Conservation (phyloP, 768 basidiomycete genomes). For the Auricularia heimuer region DNA sequence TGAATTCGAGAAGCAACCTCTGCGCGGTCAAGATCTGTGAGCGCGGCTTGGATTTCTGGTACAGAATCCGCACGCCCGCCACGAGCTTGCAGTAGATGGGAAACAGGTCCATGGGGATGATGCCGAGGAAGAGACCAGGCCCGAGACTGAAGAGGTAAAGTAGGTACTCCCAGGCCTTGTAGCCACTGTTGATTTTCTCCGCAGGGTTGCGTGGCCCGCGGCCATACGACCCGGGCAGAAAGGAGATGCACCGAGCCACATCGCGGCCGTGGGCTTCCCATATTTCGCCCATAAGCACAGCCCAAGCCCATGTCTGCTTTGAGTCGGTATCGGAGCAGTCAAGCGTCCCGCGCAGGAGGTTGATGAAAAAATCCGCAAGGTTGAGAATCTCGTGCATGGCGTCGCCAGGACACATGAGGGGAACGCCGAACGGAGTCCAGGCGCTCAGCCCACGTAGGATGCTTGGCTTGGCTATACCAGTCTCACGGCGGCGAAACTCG, state of each 20-base stretch:
- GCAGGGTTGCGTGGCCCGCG: conserved; percentile 27
- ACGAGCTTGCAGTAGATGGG: conserved; percentile 25
- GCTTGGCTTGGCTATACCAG: conserved; percentile 27
- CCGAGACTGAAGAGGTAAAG: too few relatives aligned
- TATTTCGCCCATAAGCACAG: conserved; percentile 12
- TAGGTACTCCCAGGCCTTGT: too few relatives aligned
- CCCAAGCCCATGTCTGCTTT: conserved; percentile 8
- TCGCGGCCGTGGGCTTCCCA: conserved; percentile 30
- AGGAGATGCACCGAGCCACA: conserved; percentile 15
- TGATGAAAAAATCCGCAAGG: conserved; percentile 6
- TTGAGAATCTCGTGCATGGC: conserved; percentile 7
- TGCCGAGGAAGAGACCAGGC: background rate
- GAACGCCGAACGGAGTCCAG: conserved; percentile 14
- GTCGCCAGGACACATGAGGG: conserved; percentile 15
- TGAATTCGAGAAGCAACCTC: conserved; percentile 17
- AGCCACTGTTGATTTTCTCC: too few relatives aligned
- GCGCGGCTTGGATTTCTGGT: conserved; percentile 14
- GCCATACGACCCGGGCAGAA: conserved; percentile 12
- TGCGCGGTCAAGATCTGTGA: conserved; percentile 18
- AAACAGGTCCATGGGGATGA: background rate
- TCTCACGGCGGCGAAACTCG: conserved; percentile 13
- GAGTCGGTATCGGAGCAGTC: background rate
- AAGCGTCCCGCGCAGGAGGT: conserved; percentile 8
- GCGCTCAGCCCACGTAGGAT: conserved; percentile 26
- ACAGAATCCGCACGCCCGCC: conserved; percentile 16